Evolutionary conservation across 2,329 filamentous ascomycete genomes (phyloP), one percentile per base, ranked within the genome.

Genomic region (Colletotrichum sp.): DNA sequence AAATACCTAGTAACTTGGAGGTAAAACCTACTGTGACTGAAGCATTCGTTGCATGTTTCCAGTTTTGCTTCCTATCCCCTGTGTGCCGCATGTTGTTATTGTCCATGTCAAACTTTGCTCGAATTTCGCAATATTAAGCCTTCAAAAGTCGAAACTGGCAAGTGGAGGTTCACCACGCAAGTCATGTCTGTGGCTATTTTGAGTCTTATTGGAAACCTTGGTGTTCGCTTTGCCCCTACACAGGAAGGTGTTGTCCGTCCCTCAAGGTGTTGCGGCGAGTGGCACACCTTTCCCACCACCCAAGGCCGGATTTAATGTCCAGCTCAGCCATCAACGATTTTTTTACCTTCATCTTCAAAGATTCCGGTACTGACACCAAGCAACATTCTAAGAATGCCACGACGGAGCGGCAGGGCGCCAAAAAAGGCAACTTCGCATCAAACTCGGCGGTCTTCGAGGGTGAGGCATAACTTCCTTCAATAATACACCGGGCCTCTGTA

Each of bases 101-200:
- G 44, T 10, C 44, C 0, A 21, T 13, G 0, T 52, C 44, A 52
- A 24, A 52, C 44, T 24, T 52, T 0, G 10, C 44, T 21, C 3
- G 0, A 52, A 0, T 21, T 21, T 24, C 6, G 44, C 44, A 0
- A 0, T 12, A n/a, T n/a, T n/a, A 0, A 8, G 44, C n/a, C 0
- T 8, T 52, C 6, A 3, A 52, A 24, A 21, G 0, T 52, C 10
- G 44, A 24, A 52, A 52, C 0, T 13, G 44, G n/a, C 0, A 21
- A 52, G 6, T 21, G 1, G n/a, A 49, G 39, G 5, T 49, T 49
- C 39, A 49, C 0, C 39, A 49, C 18, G 9, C n/a, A 21, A 52
- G n/a, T 21, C 44, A 18, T 52, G n/a, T 21, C 44, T 0, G 44
- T 21, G 0, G 10, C 44, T 52, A 21, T 52, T 0, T 0, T 21